A percentile compares a stretch with the other conserved stretches of the same genome.
These are phyloP conservation scores for Rhizopogon sp. DNA, from an alignment of 768 basidiomycete genomes.

Conservation along the genomic window DNA sequence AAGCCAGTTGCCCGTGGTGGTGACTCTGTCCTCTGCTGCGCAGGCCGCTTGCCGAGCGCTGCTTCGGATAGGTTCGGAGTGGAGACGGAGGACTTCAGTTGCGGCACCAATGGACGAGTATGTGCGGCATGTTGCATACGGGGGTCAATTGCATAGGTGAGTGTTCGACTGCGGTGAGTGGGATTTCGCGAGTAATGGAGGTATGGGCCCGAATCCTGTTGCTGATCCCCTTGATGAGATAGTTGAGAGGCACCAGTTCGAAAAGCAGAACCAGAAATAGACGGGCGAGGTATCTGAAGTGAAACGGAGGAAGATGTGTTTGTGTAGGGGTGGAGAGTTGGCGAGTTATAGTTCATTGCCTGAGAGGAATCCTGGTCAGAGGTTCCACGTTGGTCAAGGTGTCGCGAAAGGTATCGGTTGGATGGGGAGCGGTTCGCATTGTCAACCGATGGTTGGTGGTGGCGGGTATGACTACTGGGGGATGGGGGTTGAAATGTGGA, in stretches of 20 bases:
- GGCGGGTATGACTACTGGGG: constrained; percentile 8
- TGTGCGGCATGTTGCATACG: neutral
- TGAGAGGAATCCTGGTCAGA: constrained; percentile 17
- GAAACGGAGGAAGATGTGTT: constrained; percentile 30
- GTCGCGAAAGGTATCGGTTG: constrained; percentile 14
- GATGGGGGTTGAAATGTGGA: constrained; percentile 27
- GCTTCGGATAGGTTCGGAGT: constrained; percentile 54
- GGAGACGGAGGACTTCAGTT: constrained; percentile 53
- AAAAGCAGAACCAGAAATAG: constrained; percentile 6
- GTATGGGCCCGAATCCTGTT: constrained; percentile 1
- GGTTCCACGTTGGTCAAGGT: constrained; percentile 9
- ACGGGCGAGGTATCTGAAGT: constrained; percentile 5
- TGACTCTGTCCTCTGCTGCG: constrained; percentile 15
- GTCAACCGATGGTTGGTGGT: constrained; percentile 10
- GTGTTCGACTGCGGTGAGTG: neutral
- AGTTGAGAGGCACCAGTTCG: constrained; percentile 22
- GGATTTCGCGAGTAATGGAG: constrained; percentile 7
- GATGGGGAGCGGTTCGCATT: constrained; percentile 10
- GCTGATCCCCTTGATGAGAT: constrained; percentile 11
- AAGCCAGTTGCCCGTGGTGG: constrained; percentile 29
- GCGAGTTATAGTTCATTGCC: constrained; percentile 3
- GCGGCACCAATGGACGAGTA: neutral
- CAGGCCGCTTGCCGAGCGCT: constrained; percentile 3
- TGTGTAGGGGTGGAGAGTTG: constrained; percentile 47
- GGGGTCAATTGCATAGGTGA: neutral